Evolutionary conservation across 2,329 filamentous ascomycete species (phyloP).

Genomic region (Arthrobotrys musiformis): DNA sequence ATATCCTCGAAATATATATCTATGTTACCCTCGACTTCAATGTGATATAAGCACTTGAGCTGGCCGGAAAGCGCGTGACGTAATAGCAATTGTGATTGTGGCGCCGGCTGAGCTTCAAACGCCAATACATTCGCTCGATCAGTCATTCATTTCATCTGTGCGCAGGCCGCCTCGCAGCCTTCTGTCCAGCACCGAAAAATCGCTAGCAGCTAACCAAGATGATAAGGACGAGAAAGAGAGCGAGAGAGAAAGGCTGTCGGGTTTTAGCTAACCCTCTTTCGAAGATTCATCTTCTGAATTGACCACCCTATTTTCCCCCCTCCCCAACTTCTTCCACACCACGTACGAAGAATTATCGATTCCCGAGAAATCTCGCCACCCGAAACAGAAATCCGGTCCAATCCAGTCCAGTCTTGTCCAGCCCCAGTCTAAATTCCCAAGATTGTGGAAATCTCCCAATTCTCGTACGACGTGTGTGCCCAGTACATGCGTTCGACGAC

Average conservation of each 20-base stretch:
- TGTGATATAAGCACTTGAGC: no score
- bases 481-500: not conserved
- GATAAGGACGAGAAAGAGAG: not conserved
- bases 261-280: conserved; percentile 49
- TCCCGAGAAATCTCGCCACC: conserved; percentile 31
- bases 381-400: not conserved
- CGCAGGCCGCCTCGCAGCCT: conserved; percentile 13
- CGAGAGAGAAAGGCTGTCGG: conserved; percentile 8
- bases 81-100: conserved; percentile 9
- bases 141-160: not conserved
- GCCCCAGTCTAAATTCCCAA: not conserved
- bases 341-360: conserved; percentile 33
- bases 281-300: conserved; percentile 53
- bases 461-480: conserved; percentile 18
- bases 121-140: not conserved
- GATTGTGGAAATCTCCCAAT: not conserved
- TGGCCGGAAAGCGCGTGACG: not conserved
- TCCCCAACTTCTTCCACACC: conserved; percentile 13
- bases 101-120: not conserved
- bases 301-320: not conserved
- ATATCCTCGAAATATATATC: no score
- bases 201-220: not conserved
- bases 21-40: no score
- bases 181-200: not conserved
- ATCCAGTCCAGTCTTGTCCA: not conserved